Percentiles rank a stretch among this genome's conserved stretches.
phyloP scores from a whole-genome alignment of 202 grass and related monocot genomes.

The Brachypodium distachyon region DNA sequence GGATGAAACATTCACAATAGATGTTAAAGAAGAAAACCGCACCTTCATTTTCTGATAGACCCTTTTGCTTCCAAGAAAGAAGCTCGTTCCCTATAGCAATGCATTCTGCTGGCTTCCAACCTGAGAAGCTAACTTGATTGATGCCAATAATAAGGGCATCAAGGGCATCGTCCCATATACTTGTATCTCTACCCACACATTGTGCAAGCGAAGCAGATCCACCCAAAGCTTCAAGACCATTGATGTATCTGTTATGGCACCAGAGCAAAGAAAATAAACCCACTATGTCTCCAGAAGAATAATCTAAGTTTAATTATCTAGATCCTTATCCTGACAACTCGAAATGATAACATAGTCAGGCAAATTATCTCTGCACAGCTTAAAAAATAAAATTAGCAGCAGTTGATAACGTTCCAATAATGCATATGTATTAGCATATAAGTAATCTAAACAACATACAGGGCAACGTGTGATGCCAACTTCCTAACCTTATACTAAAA shows the following conservation, averaged over 20 bases:
- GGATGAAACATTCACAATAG: not conserved
- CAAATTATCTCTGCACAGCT: not conserved
- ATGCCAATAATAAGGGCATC: conserved; percentile 75
- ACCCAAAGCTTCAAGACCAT: conserved; percentile 72
- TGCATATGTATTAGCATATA: not conserved
- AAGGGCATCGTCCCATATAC: conserved; percentile 56
- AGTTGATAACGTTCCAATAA: not conserved
- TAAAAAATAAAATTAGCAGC: not conserved
- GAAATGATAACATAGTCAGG: not conserved
- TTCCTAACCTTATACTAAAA: not conserved
- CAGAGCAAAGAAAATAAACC: conserved; percentile 11
- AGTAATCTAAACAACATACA: not conserved
- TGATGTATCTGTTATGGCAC: conserved; percentile 51
- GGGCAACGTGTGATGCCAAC: not conserved
- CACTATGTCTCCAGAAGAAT: not conserved
- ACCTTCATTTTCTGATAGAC: conserved; percentile 77
- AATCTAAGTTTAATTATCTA: not conserved
- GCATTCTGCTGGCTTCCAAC: conserved; percentile 84
- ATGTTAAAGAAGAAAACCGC: conserved; percentile 9
- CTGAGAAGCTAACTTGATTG: conserved; percentile 71
- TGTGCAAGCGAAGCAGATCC: conserved; percentile 63
- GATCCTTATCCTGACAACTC: not conserved
- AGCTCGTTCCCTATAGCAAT: conserved; percentile 76
- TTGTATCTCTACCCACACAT: conserved; percentile 44
- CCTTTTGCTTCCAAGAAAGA: conserved; percentile 71